Percentiles rank a stretch among this genome's conserved stretches.
Evolutionary conservation across 305 asterid species (phyloP).

Genomic region (Fraxinus latifolia): DNA sequence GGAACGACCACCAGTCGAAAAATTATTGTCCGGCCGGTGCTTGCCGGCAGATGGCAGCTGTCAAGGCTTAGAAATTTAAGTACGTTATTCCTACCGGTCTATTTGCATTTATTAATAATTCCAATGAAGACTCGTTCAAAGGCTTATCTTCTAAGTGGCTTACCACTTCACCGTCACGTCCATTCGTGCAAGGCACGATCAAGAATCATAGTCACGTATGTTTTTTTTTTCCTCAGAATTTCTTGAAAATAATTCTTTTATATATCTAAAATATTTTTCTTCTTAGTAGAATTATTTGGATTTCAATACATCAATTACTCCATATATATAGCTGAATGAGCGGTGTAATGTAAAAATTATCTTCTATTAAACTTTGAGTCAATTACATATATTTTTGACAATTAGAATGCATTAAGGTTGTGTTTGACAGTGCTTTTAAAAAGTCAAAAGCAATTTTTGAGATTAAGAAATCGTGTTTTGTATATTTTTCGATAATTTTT

Average conservation of each 20-base stretch:
- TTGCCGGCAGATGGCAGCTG: slow-evolving; percentile 29
- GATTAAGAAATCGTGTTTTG: neutral
- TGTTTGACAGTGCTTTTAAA: neutral
- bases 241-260: neutral
- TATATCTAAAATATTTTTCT: neutral
- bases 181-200: neutral
- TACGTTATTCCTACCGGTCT: neutral
- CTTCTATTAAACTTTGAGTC: neutral
- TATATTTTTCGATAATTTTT: neutral
- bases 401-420: neutral
- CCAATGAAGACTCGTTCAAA: slow-evolving; percentile 11
- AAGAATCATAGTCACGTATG: neutral
- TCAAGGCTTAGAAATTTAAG: slow-evolving; percentile 5
- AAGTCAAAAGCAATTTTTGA: neutral
- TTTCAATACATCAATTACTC: neutral
- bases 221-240: neutral
- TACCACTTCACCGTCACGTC: neutral
- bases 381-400: neutral
- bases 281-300: neutral
- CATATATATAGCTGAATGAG: neutral
- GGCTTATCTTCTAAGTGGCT: neutral
- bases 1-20: neutral
- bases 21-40: neutral
- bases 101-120: neutral
- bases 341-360: neutral